These are phyloP conservation scores for Komagataella phaffii DNA, from an alignment of 805 yeast species.

Conservation along the genomic window DNA sequence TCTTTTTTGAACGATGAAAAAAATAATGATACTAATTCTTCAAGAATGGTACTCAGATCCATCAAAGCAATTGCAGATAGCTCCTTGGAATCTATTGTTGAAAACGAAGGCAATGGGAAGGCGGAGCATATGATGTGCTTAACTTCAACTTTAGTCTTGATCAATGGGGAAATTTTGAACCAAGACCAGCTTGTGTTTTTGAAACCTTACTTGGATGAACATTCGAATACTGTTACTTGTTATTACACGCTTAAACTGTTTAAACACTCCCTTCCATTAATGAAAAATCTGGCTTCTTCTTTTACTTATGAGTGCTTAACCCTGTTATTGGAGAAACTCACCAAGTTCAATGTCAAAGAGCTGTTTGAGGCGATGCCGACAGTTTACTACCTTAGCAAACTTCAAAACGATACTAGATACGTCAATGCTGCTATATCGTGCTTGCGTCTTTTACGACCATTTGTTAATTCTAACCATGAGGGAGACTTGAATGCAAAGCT, in stretches of 20 bases:
- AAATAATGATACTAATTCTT: constrained; percentile 17
- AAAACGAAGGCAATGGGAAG: constrained; percentile 9
- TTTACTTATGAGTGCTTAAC: constrained; percentile 37
- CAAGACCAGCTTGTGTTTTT: constrained; percentile 56
- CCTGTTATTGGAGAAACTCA: constrained; percentile 38
- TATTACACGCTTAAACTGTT: constrained; percentile 42
- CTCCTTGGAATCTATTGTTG: constrained; percentile 22
- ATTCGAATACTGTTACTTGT: constrained; percentile 25
- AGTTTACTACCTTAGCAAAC: constrained; percentile 38
- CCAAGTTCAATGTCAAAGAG: constrained; percentile 47
- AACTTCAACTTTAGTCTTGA: constrained; percentile 40
- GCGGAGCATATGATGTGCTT: constrained; percentile 30
- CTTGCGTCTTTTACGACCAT: constrained; percentile 35
- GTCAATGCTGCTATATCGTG: constrained; percentile 56
- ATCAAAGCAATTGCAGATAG: constrained; percentile 19
- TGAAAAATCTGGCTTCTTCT: constrained; percentile 30
- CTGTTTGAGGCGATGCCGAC: constrained; percentile 67
- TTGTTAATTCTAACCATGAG: constrained; percentile 12
- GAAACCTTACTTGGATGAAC: constrained; percentile 51
- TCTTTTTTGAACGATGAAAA: constrained; percentile 26
- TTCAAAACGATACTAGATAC: constrained; percentile 30
- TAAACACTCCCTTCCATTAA: constrained; percentile 29
- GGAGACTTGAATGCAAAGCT: constrained; percentile 20
- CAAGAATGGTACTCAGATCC: constrained; percentile 10
- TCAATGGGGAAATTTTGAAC: constrained; percentile 36